These are phyloP conservation scores for Nyctanthes arbortristis DNA, from an alignment of 257 asterid species.

Conservation along the genomic window DNA sequence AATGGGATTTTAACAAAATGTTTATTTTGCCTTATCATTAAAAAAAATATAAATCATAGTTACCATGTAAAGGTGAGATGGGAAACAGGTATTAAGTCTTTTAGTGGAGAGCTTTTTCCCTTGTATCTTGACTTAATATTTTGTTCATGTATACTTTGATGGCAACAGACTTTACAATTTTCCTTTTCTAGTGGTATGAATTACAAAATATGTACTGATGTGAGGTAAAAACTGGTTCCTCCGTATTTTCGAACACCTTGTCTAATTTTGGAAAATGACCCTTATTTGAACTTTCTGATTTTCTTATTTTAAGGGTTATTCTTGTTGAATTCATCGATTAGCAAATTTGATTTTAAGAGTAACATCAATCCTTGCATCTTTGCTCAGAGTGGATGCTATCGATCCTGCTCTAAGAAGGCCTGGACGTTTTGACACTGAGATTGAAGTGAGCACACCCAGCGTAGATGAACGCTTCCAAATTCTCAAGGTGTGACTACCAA, in stretches of 20 bases:
- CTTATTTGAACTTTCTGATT: neutral
- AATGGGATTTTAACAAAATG: neutral
- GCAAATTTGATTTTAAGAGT: neutral
- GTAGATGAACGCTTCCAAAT: conserved; percentile 81
- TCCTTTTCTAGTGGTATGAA: neutral
- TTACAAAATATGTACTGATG: neutral
- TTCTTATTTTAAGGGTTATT: neutral
- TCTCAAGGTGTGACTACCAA: conserved; percentile 49
- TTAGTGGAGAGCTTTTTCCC: neutral
- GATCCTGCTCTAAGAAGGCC: conserved; percentile 95
- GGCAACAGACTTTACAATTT: neutral
- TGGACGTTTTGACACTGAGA: conserved; percentile 94
- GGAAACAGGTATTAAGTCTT: neutral
- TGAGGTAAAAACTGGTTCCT: conserved; percentile 5
- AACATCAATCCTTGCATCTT: conserved; percentile 7
- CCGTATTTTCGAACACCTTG: neutral
- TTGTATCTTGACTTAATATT: neutral
- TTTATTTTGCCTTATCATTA: neutral
- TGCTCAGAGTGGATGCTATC: conserved; percentile 74
- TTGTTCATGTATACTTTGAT: neutral
- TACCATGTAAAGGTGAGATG: neutral
- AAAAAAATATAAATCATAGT: neutral
- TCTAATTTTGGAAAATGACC: neutral
- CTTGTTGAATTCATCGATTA: neutral
- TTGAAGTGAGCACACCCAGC: conserved; percentile 90